Evolutionary conservation across 768 basidiomycete species (phyloP), one percentile per base, ranked within the genome.

Genomic region (Russula virescens): DNA sequence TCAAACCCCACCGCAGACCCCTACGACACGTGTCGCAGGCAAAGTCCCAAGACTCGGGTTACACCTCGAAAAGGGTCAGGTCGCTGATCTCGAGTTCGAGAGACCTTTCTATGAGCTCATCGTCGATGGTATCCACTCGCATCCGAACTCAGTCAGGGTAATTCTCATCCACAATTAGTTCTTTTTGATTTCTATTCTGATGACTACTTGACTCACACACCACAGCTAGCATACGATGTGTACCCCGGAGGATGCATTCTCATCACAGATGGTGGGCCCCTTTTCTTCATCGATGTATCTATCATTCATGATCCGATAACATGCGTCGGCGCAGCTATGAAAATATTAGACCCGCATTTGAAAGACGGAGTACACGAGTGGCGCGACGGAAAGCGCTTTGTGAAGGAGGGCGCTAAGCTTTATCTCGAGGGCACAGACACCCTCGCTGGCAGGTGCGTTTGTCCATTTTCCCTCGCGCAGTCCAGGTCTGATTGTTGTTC

Each of bases 111-210:
- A 91, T 69, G 91, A 88, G 58, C 76, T 95, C 57, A 96, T 95
- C 65, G 92, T 92, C 8, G 94, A 96, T 71, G 94, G 93, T 0
- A 84, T 94, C 58, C 94, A 96, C 71, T 89, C 85, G 14, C 93
- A 95, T 73, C 93, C 94, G 18, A 91, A 93, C 71, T 91, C 91
- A 48, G 89, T 95, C 60, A 79, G 89, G 69, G 89, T 94, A 73
- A 60, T 86, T 77, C 38, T 4, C 28, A 34, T 18, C 62, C 21
- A 45, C 50, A n/a, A n/a, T 13, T 3, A 19, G 0, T 8, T 10
- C 49, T 7, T 10, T 21, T 38, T 23, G n/a, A 23, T 31, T 65
- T 34, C 60, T 26, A 47, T 23, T 45, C 38, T 63, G 21, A 46
- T 54, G 28, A 45, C 23, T 56, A n/a, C n/a, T n/a, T n/a, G n/a